These are phyloP conservation scores for Wickerhamiella kurtzmanii DNA, from an alignment of 805 yeast species.

Conservation along the genomic window DNA sequence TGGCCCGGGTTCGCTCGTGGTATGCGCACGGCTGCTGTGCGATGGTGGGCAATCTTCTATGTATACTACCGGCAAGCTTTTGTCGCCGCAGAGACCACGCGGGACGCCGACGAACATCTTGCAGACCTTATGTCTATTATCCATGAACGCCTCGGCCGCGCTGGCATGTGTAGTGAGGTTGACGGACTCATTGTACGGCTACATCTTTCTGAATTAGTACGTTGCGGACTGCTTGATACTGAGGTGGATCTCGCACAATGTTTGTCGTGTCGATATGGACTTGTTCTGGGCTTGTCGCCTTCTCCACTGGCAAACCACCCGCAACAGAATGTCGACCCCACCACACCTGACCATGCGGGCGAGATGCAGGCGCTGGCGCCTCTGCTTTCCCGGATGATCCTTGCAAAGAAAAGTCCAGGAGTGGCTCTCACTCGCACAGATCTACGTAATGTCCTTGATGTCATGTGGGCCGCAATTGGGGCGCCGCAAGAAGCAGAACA, in stretches of 20 bases:
- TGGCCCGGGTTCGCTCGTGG: conserved; percentile 22
- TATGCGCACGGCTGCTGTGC: conserved; percentile 23
- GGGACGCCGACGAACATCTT: conserved; percentile 14
- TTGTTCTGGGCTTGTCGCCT: conserved; percentile 28
- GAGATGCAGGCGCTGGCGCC: conserved; percentile 32
- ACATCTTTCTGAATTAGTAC: conserved; percentile 40
- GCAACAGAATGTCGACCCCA: conserved; percentile 40
- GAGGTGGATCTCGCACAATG: conserved; percentile 67
- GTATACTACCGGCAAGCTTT: conserved; percentile 28
- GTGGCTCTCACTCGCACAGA: conserved; percentile 52
- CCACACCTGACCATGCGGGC: conserved; percentile 45
- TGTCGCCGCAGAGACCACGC: conserved; percentile 11
- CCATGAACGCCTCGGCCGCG: conserved; percentile 61
- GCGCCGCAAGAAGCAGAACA: conserved; percentile 3
- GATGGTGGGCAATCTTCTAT: conserved; percentile 27
- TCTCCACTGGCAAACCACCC: background rate
- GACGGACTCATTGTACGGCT: conserved; percentile 49
- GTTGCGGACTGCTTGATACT: conserved; percentile 32
- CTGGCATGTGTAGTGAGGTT: conserved; percentile 55
- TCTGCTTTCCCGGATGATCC: conserved; percentile 43
- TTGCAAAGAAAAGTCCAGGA: conserved; percentile 45
- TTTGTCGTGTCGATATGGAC: conserved; percentile 64
- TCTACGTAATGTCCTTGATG: conserved; percentile 53
- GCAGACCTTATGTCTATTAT: conserved; percentile 41
- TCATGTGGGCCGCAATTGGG: conserved; percentile 53